These are phyloP conservation scores for Sclerotinia borealis DNA, from an alignment of 2,329 filamentous ascomycete species.

Conservation along the genomic window DNA sequence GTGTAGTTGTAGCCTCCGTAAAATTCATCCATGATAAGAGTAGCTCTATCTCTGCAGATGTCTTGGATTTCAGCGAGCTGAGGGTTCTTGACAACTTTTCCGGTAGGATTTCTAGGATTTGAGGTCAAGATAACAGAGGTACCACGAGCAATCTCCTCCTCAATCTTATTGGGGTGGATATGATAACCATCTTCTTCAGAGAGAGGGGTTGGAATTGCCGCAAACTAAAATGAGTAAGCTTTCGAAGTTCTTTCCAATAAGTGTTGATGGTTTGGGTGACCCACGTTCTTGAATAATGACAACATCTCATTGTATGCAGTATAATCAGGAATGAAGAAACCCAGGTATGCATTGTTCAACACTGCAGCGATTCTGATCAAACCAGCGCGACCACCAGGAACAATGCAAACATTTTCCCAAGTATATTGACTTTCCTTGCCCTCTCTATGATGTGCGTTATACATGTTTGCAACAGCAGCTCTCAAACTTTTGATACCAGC, in stretches of 20 bases:
- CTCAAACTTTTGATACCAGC: constrained; percentile 88
- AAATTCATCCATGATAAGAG: constrained; percentile 93
- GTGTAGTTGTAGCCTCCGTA: constrained; percentile 97
- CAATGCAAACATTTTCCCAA: constrained; percentile 96
- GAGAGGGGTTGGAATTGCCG: constrained; percentile 79
- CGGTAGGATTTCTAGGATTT: constrained; percentile 92
- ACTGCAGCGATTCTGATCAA: constrained; percentile 93
- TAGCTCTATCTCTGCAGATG: constrained; percentile 83
- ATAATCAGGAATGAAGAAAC: constrained; percentile 93
- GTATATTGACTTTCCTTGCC: constrained; percentile 87
- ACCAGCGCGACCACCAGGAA: constrained; percentile 86
- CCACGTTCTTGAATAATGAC: constrained; percentile 81
- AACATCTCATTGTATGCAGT: constrained; percentile 98
- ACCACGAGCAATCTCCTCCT: constrained; percentile 81
- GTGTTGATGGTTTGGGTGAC: constrained; percentile 25
- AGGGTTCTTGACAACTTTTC: constrained; percentile 76
- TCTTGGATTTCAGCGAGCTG: constrained; percentile 89
- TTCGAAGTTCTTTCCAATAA: background rate
- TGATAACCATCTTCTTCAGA: constrained; percentile 83
- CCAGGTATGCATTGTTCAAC: constrained; percentile 83
- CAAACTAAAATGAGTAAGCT: constrained; percentile 51
- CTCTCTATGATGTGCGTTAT: constrained; percentile 87
- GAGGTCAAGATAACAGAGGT: constrained; percentile 87
- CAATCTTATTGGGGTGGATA: constrained; percentile 88
- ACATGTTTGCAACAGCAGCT: constrained; percentile 82